Base-by-base conservation (phyloP, 1,139 yeast genomes). In the Scheffersomyces cryptocercus region DNA sequence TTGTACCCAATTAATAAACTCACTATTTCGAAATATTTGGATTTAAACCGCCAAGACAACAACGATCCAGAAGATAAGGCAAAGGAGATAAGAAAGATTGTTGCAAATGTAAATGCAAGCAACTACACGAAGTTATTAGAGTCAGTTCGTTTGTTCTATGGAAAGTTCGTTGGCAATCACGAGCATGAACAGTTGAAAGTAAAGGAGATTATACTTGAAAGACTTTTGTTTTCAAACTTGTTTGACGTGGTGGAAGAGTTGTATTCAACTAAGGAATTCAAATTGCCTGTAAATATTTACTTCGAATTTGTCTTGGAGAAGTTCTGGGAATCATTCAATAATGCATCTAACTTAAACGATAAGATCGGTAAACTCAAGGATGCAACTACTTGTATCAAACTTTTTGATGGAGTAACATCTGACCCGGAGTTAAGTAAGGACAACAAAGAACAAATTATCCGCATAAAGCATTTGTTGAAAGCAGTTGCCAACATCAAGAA, bases 281-380 rank as follows among this genome's bases (percentile, higher is more conserved):
- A 40, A 16, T 9, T 54, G 36, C 29, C 62, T 3, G 42, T 48
- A 2, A 53, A 54, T 14, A 44, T 42, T 2, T 53, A 60, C 10
- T 62, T 54, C 35, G 54, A 57, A 4, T 48, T 67, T 12, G 48
- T 67, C 1, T 35, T 55, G 15, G 62, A 70, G 34, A 70, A 76
- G 52, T 79, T 81, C 45, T 83, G 88, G 88, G 72, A 67, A 16
- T 73, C 74, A 36, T 77, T 78, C 52, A 73, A 77, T 45, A 62
- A 61, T 26, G 81, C 88, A 0, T 59, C 74, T 0, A 77, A 69
- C 49, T 73, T 84, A 15, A 75, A 79, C 44, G 76, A 71, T 8
- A 63, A 64, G 8, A 63, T 69, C 31, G 85, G 84, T 0, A 73
- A 68, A 32, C 60, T 82, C 43, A 61, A 61, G 36, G 66, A 71